These are phyloP conservation scores for Stylonectria norvegica DNA, from an alignment of 2,329 filamentous ascomycete genomes.

Conservation along the genomic window DNA sequence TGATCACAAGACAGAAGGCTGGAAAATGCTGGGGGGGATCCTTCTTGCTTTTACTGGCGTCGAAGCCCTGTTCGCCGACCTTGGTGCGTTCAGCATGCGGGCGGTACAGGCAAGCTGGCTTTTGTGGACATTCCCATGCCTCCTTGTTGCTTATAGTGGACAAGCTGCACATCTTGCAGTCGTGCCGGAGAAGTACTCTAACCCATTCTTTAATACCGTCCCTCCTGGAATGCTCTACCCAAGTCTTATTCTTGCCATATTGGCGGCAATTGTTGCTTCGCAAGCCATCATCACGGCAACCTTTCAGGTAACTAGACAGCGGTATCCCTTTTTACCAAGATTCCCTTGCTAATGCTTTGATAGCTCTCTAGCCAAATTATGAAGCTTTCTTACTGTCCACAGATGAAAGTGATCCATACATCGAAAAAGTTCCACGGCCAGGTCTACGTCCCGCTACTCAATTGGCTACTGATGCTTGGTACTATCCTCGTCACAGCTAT, in stretches of 20 bases:
- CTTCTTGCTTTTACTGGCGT: slow-evolving; percentile 71
- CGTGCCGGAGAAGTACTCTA: slow-evolving; percentile 49
- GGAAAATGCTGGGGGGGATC: slow-evolving; percentile 63
- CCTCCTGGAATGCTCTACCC: slow-evolving; percentile 66
- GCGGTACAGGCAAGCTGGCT: slow-evolving; percentile 74
- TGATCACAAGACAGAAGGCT: slow-evolving; percentile 55
- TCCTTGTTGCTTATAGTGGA: slow-evolving; percentile 61
- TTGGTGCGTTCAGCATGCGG: slow-evolving; percentile 66
- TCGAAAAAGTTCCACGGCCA: neutral
- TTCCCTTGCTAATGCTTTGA: neutral
- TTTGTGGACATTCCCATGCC: slow-evolving; percentile 61
- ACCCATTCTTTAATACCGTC: slow-evolving; percentile 69
- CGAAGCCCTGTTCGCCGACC: slow-evolving; percentile 73
- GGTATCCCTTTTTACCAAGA: no score
- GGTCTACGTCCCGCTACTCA: neutral
- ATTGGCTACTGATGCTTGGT: neutral
- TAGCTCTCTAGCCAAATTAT: neutral
- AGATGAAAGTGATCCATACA: neutral
- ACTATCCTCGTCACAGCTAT: neutral
- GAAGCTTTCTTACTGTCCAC: neutral
- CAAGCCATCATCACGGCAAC: slow-evolving; percentile 74
- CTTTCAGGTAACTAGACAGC: no score
- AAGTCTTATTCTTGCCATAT: slow-evolving; percentile 61
- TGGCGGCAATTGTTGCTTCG: slow-evolving; percentile 69
- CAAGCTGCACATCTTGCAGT: slow-evolving; percentile 67